Evolutionary conservation across 1,284 basidiomycete genomes (phyloP).

Genomic region (Tetrapyrgos nigripes): DNA sequence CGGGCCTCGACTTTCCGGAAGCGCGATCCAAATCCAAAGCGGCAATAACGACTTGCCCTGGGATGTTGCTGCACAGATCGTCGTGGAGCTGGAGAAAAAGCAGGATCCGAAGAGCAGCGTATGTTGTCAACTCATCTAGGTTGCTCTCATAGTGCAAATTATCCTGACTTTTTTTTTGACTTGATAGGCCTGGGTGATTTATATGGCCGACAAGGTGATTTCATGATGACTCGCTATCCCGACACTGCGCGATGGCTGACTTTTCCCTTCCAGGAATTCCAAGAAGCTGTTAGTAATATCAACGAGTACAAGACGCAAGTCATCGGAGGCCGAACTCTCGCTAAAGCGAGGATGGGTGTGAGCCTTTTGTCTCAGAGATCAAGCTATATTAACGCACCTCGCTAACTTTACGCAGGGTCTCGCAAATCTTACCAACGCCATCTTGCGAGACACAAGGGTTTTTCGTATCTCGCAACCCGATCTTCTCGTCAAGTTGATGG

Average conservation of each 20-base stretch:
- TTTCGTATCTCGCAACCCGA: conserved; percentile 35
- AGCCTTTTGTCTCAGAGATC: too few relatives aligned
- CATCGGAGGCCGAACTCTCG: not conserved
- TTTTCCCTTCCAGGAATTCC: not conserved
- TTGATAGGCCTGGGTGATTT: conserved; percentile 42
- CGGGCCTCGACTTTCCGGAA: conserved; percentile 18
- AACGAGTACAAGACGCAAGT: not conserved
- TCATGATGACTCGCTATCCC: conserved; percentile 5
- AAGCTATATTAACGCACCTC: not conserved
- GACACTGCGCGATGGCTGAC: not conserved
- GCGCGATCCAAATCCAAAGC: conserved; percentile 1
- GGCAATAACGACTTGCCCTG: conserved; percentile 27
- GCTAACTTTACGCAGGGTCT: conserved; percentile 26
- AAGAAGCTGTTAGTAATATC: not conserved
- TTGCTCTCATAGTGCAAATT: too few relatives aligned
- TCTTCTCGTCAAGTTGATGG: conserved; percentile 27
- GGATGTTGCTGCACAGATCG: conserved; percentile 24
- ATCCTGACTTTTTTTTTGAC: not conserved
- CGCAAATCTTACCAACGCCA: conserved; percentile 33
- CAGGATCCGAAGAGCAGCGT: conserved; percentile 9
- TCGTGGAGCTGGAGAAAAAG: conserved; percentile 17
- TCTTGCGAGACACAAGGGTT: conserved; percentile 39
- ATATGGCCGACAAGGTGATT: conserved; percentile 37
- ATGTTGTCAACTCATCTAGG: conserved; percentile 28
- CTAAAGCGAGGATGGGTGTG: not conserved